A percentile compares a stretch with the other conserved stretches of the same genome.
phyloP scores from a whole-genome alignment of 2,329 filamentous ascomycete species.

The Chrysoporthe cubensis region DNA sequence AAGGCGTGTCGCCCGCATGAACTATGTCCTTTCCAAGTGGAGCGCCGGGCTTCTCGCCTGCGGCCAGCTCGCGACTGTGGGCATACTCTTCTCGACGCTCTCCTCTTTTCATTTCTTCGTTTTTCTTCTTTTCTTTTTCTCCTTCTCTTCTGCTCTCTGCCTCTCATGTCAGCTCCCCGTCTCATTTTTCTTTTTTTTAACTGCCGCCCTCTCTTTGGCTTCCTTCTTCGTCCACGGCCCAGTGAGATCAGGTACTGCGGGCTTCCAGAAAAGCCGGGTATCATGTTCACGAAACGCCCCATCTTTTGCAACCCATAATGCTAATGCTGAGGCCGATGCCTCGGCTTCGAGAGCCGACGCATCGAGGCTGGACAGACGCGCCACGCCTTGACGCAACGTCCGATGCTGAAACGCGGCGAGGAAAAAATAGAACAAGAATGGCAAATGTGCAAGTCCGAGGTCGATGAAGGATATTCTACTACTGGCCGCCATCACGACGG shows the following conservation, averaged over 20 bases:
- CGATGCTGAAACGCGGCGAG: not conserved
- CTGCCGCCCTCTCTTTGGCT: not conserved
- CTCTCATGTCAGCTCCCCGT: not conserved
- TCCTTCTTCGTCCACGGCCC: not conserved
- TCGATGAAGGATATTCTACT: slow-evolving; percentile 22
- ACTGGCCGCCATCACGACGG: slow-evolving; percentile 15
- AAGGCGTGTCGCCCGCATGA: not conserved
- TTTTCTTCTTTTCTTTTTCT: not conserved
- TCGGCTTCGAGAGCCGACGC: slow-evolving; percentile 6
- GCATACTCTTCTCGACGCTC: not conserved
- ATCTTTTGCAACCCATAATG: slow-evolving; percentile 14
- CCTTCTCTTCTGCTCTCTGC: not conserved
- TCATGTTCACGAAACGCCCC: slow-evolving; percentile 26
- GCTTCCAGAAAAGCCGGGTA: slow-evolving; percentile 25
- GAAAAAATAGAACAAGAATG: slow-evolving; percentile 18
- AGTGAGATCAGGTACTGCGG: slow-evolving; percentile 21
- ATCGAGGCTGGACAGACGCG: not conserved
- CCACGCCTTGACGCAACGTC: slow-evolving; percentile 1
- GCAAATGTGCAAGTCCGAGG: slow-evolving; percentile 11
- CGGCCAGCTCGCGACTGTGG: not conserved
- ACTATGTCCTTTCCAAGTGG: not conserved
- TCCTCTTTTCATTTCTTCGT: not conserved
- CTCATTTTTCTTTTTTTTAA: not conserved
- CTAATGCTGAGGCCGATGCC: slow-evolving; percentile 12
- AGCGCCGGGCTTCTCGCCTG: not conserved